Conservation (phyloP, 768 basidiomycete genomes). For the Suillus hirtellus region DNA sequence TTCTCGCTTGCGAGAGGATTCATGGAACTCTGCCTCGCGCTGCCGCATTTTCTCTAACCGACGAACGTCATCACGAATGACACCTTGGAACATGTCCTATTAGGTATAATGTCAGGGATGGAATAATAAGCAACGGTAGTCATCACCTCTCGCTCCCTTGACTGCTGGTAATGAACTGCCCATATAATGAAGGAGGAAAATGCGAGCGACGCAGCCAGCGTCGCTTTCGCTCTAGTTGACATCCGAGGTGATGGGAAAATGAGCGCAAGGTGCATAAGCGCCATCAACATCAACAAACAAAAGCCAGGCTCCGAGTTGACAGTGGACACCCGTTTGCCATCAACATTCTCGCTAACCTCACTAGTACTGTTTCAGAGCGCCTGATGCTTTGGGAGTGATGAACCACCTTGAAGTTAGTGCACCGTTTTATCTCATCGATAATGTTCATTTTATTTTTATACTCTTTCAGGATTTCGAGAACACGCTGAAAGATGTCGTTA, state of each 20-base stretch:
- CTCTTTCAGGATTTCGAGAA: conserved; percentile 72
- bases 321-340: conserved; percentile 5
- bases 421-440: neutral
- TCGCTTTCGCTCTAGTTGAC: conserved; percentile 74
- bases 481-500: conserved; percentile 78
- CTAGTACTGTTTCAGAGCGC: conserved; percentile 14
- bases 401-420: conserved; percentile 41
- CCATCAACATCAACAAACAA: conserved; percentile 45
- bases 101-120: conserved; percentile 5
- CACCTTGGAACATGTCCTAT: conserved; percentile 90
- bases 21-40: conserved; percentile 60
- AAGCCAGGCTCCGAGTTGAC: conserved; percentile 1
- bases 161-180: conserved; percentile 88
- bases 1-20: conserved; percentile 63
- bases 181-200: conserved; percentile 75
- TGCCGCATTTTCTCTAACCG: conserved; percentile 68
- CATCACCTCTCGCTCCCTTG: conserved; percentile 76
- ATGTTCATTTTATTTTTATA: conserved; percentile 14
- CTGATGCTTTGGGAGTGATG: conserved; percentile 36
- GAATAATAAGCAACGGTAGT: neutral
- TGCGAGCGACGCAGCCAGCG: conserved; percentile 65
- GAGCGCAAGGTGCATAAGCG: conserved; percentile 5
- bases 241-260: conserved; percentile 27
- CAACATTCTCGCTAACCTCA: conserved; percentile 10
- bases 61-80: conserved; percentile 85